Conservation (phyloP, 495 filamentous ascomycete species). For the Bacidia gigantensis region DNA sequence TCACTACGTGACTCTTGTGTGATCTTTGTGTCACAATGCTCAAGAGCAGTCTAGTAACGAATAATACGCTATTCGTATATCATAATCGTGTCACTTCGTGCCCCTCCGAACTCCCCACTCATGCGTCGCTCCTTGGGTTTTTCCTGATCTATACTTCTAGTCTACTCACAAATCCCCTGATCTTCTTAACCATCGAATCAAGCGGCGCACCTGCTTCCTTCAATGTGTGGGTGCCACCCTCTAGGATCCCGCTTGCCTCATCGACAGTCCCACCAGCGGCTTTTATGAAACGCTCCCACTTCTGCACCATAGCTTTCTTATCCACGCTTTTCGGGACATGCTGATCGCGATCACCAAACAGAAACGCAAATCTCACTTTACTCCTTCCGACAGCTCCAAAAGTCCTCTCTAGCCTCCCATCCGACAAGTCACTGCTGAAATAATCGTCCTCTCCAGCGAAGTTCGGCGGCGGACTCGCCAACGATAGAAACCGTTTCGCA, state of each 20-base stretch:
- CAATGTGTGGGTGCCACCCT: constrained; percentile 50
- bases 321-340: constrained; percentile 50
- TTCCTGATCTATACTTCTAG: constrained; percentile 22
- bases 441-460: constrained; percentile 66
- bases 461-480: constrained; percentile 43
- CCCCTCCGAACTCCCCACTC: too few species aligned
- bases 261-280: constrained; percentile 33
- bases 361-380: constrained; percentile 25
- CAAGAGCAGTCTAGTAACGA: neutral
- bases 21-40: neutral
- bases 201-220: constrained; percentile 34
- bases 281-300: constrained; percentile 43
- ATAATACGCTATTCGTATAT: too few species aligned
- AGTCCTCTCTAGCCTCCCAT: constrained; percentile 40
- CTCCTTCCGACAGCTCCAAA: constrained; percentile 48
- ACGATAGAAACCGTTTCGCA: constrained; percentile 52
- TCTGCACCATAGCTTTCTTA: constrained; percentile 44
- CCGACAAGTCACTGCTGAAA: constrained; percentile 66
- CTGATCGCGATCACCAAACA: constrained; percentile 64
- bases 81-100: too few species aligned
- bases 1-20: neutral
- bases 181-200: constrained; percentile 37
- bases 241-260: constrained; percentile 42
- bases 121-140: too few species aligned
- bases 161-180: constrained; percentile 40